Conservation (phyloP, 345 rosid species). For the Excoecaria cochinchinensis region DNA sequence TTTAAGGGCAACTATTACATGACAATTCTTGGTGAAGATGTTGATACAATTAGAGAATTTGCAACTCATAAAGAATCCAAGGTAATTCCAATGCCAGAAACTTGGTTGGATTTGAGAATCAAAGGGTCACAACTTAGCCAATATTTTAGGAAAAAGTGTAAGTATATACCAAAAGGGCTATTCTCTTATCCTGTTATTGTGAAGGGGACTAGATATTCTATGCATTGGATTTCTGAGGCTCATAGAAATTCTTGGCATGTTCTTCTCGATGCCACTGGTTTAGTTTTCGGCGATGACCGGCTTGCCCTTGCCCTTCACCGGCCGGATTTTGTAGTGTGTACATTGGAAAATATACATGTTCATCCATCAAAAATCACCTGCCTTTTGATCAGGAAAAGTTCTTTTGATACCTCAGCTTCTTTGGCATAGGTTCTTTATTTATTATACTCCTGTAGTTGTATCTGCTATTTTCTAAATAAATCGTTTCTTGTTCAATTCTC, state of each 20-base stretch:
- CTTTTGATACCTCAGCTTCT: conserved; percentile 12
- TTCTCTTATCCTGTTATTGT: conserved; percentile 51
- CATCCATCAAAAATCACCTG: conserved; percentile 32
- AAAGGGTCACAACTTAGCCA: conserved; percentile 70
- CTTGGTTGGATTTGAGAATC: conserved; percentile 66
- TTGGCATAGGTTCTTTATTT: neutral
- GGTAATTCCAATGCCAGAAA: conserved; percentile 49
- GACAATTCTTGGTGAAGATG: conserved; percentile 45
- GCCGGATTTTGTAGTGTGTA: conserved; percentile 17
- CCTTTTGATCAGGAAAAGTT: conserved; percentile 18
- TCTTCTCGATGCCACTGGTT: conserved; percentile 50
- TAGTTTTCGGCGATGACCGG: conserved; percentile 44
- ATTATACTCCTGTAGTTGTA: too few relatives aligned
- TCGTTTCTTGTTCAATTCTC: too few relatives aligned
- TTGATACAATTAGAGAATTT: conserved; percentile 40
- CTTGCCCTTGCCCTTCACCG: conserved; percentile 48
- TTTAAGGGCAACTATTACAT: conserved; percentile 56
- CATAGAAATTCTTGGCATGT: conserved; percentile 74
- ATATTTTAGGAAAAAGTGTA: conserved; percentile 64
- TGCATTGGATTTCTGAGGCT: conserved; percentile 80
- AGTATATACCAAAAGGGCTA: conserved; percentile 52
- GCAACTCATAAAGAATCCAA: conserved; percentile 50
- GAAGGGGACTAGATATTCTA: conserved; percentile 43
- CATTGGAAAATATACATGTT: conserved; percentile 1
- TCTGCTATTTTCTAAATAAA: too few relatives aligned